Evolutionary conservation across 495 filamentous ascomycete genomes (phyloP), one percentile per base, ranked within the genome.

Genomic region (Oleoguttula mirabilis): DNA sequence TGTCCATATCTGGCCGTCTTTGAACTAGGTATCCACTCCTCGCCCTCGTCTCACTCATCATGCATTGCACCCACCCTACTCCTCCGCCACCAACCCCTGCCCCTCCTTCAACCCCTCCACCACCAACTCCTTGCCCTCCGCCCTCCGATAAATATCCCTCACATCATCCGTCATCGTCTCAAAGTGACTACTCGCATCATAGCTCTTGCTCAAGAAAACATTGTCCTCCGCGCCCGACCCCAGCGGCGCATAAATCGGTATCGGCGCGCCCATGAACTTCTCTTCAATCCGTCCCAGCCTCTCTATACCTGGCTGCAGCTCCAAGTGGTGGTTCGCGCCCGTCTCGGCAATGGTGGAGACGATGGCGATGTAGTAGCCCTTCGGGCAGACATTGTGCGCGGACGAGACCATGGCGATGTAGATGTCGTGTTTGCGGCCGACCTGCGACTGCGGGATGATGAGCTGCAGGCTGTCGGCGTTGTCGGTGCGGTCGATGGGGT

Each of bases 281-380:
- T 96, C 92, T 65, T 96, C 87, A 48, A 94, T 90, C 50, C 73
- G 74, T 46, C 92, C 90, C 20, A 99, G 80, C 45, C 90, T 77
- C 58, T 96, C 87, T 48, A 99, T 82, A 43, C 90, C 90, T 17
- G 88, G 79, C 60, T 88, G 80, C 3, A 99, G 78, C 66, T 99
- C 90, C 20, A 94, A 62, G 61, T 96, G 92, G 66, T 92, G 88
- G 70, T 99, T 96, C 46, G 80, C 77, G 47, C 76, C 67, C 30
- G 77, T 79, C 70, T 99, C 90, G 52, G 93, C 84, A 51, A 99
- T 94, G 44, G 92, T 99, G 36, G 85, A 93, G 39, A 99, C 87
- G 52, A 94, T 95, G 47, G 90, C 92, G 52, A 99, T 86, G 68
- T 93, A 96, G 73, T 95, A 96, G 31, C 88, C 90, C 72, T 94